Evolutionary conservation across 2,329 filamentous ascomycete genomes (phyloP).

Genomic region (Cryphonectria parasitica): DNA sequence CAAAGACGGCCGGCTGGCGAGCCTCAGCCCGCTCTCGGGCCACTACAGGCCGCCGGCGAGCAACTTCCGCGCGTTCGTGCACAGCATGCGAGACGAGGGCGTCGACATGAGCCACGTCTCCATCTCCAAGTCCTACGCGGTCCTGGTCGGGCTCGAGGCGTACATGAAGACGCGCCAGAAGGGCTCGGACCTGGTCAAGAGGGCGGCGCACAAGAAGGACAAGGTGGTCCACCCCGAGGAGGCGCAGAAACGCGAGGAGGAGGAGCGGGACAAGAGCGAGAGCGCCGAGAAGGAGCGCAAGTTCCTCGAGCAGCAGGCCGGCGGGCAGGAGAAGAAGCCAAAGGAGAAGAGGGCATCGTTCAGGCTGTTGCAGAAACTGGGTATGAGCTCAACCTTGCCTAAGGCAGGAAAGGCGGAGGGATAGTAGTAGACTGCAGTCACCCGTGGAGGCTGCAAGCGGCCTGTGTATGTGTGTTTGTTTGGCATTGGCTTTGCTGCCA

Average conservation of each 20-base stretch:
- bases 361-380: slow-evolving; percentile 47
- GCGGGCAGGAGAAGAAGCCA: slow-evolving; percentile 37
- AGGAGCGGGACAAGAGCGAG: slow-evolving; percentile 62
- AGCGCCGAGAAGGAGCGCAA: slow-evolving; percentile 57
- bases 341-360: slow-evolving; percentile 35
- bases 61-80: slow-evolving; percentile 83
- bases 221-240: slow-evolving; percentile 66
- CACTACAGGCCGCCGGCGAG: slow-evolving; percentile 84
- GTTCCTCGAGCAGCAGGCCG: slow-evolving; percentile 45
- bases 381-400: slow-evolving; percentile 38
- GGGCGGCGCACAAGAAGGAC: slow-evolving; percentile 57
- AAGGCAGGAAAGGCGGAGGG: slow-evolving; percentile 25
- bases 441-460: not conserved
- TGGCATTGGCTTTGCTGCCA: not conserved
- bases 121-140: slow-evolving; percentile 80
- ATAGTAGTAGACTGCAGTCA: not conserved
- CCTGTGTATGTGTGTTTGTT: not conserved
- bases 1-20: slow-evolving; percentile 76
- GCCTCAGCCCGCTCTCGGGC: slow-evolving; percentile 72
- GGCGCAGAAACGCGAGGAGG: slow-evolving; percentile 59
- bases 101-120: slow-evolving; percentile 80
- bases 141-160: slow-evolving; percentile 80
- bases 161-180: slow-evolving; percentile 72
- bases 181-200: slow-evolving; percentile 59
- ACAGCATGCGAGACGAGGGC: slow-evolving; percentile 70